Conservation (phyloP, 2,329 filamentous ascomycete genomes). For the Mycosphaerella sp. region DNA sequence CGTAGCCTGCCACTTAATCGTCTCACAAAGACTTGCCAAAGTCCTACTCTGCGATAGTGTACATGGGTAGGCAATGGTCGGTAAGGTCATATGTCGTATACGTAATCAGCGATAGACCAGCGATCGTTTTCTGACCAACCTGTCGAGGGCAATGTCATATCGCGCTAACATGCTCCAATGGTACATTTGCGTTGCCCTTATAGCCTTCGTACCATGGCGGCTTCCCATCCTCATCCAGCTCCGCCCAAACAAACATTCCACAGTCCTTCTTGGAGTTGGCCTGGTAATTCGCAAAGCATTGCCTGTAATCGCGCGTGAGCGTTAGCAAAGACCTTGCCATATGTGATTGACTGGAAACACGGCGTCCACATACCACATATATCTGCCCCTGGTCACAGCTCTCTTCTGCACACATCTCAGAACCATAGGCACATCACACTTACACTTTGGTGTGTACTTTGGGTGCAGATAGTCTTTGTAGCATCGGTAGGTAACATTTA, state of each 20-base stretch:
- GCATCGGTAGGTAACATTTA: slow-evolving; percentile 91
- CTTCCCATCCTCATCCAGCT: slow-evolving; percentile 79
- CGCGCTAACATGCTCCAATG: slow-evolving; percentile 1
- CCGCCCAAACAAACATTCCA: slow-evolving; percentile 75
- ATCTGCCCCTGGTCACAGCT: slow-evolving; percentile 67
- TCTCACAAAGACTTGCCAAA: too few relatives aligned
- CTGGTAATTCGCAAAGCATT: slow-evolving; percentile 73
- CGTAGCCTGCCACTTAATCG: too few relatives aligned
- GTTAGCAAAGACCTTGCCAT: too few relatives aligned
- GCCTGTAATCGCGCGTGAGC: slow-evolving; percentile 39
- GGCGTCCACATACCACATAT: slow-evolving; percentile 57
- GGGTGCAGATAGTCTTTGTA: slow-evolving; percentile 76
- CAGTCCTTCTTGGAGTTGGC: slow-evolving; percentile 58
- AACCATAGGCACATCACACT: slow-evolving; percentile 62
- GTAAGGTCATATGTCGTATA: too few relatives aligned
- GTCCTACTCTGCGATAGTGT: too few relatives aligned
- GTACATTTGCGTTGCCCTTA: slow-evolving; percentile 31
- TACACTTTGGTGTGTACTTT: slow-evolving; percentile 68
- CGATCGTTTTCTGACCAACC: background rate
- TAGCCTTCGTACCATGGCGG: slow-evolving; percentile 54
- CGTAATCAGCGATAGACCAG: too few relatives aligned
- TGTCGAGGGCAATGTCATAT: background rate
- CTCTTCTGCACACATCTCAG: slow-evolving; percentile 75
- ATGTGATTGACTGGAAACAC: too few relatives aligned
- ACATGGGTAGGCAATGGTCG: too few relatives aligned